These are phyloP conservation scores for Pseudotsuga menziesii DNA, from an alignment of 75 land plant genomes.

Conservation along the genomic window DNA sequence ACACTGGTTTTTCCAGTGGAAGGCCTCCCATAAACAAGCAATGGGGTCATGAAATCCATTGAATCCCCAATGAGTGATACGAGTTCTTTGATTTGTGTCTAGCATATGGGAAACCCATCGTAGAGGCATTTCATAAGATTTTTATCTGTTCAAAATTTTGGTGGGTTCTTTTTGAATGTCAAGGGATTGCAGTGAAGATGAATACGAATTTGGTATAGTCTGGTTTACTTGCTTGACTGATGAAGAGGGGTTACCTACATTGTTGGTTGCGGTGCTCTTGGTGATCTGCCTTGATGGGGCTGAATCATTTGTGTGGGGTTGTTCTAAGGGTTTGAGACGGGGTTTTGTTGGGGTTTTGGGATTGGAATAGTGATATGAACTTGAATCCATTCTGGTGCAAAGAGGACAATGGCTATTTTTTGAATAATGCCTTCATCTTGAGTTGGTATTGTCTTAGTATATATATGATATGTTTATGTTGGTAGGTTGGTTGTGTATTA, in stretches of 20 bases:
- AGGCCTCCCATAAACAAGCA: conserved; percentile 71
- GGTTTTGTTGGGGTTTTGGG: too few species aligned
- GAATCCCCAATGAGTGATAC: conserved; percentile 52
- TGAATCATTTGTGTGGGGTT: background rate
- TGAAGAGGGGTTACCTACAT: background rate
- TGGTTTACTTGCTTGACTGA: background rate
- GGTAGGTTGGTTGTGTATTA: too few species aligned
- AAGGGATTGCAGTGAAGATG: background rate
- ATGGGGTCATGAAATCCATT: conserved; percentile 56
- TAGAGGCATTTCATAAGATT: too few species aligned
- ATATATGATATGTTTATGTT: too few species aligned
- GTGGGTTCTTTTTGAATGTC: background rate
- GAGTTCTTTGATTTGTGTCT: conserved; percentile 53
- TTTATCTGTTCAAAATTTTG: background rate
- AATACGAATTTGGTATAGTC: background rate
- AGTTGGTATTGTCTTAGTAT: too few species aligned
- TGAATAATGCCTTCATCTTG: too few species aligned
- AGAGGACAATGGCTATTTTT: too few species aligned
- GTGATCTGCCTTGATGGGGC: conserved; percentile 10
- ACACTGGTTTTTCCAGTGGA: conserved; percentile 81
- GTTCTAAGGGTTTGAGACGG: too few species aligned
- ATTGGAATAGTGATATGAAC: too few species aligned
- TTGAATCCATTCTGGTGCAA: too few species aligned
- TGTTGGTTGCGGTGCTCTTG: background rate
- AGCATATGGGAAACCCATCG: conserved; percentile 44